phyloP scores from a whole-genome alignment of 805 yeast species.

The Kluyveromyces siamensis region DNA sequence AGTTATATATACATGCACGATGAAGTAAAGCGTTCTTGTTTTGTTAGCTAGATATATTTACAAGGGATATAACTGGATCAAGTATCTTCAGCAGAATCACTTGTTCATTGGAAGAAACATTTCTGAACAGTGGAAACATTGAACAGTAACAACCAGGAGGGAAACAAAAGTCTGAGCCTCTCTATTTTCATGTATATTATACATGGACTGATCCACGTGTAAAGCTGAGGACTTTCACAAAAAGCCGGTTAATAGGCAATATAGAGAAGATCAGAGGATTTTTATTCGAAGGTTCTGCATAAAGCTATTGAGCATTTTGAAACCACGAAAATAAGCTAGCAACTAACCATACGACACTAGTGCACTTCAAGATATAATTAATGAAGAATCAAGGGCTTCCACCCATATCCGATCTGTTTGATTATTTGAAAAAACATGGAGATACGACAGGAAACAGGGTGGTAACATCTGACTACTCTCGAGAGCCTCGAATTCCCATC shows the following conservation, averaged over 20 bases:
- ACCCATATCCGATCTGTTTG: background rate
- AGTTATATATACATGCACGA: too few species aligned
- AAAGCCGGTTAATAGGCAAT: background rate
- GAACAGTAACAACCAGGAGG: background rate
- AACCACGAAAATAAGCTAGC: background rate
- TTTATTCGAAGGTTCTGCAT: too few species aligned
- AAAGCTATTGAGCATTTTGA: too few species aligned
- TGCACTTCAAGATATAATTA: too few species aligned
- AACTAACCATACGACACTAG: background rate
- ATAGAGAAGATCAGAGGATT: too few species aligned
- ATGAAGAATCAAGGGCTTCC: slow-evolving; percentile 1
- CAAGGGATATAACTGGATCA: too few species aligned
- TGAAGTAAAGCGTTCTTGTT: too few species aligned
- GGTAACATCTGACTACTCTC: too few species aligned
- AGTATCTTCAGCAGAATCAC: too few species aligned
- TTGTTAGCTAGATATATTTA: too few species aligned
- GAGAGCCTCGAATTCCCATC: too few species aligned
- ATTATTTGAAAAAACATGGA: background rate
- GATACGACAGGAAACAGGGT: background rate
- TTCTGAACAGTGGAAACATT: background rate
- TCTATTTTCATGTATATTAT: background rate
- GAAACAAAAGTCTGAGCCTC: background rate
- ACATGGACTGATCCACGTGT: background rate
- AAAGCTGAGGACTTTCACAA: background rate
- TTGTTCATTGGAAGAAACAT: too few species aligned